Evolutionary conservation across 2,329 filamentous ascomycete species (phyloP), one percentile per base, ranked within the genome.

Genomic region (Aspergillus nomiae): DNA sequence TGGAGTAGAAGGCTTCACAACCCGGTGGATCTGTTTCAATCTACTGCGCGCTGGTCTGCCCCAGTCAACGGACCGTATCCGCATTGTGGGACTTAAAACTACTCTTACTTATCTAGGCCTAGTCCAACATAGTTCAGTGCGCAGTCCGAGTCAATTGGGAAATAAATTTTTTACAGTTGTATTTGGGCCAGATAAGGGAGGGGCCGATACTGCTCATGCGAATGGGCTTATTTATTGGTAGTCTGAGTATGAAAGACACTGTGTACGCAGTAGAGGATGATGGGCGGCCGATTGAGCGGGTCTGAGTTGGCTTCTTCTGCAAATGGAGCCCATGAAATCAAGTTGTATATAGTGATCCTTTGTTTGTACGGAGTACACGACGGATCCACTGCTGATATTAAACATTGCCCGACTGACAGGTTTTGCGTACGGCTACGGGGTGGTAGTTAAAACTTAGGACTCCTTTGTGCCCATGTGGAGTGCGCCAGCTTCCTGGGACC

Each of bases 31-130:
- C 43, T 56, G 60, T 61, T 66, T 61, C 58, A 64, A 56, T 57
- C 53, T 63, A 60, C 46, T 63, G 56, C 28, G 64, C 65, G 48
- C 59, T 62, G 56, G 62, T 60, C 51, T 63, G 41, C 59, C 59
- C 64, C 54, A 51, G 53, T 34, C 59, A 61, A 65, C 64, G 64
- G 61, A 64, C 61, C 59, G 57, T 63, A 62, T 59, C 62, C 62
- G 62, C 58, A 50, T 43, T 56, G 61, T 62, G 59, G 46, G 55
- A 28, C 19, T 36, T 45, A 26, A 46, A 57, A 9, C 26, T 46
- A 32, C 38, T 34, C 36, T 57, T 43, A 57, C 36, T 57, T 46
- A 46, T 30, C 55, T 46, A 10, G 19, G 36, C 14, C 8, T 55
- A 55, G 51, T 55, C 24, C 11, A 38, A 38, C 51, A 38, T 55